Conservation (phyloP, 495 filamentous ascomycete genomes). For the Friedmanniomyces simplex region DNA sequence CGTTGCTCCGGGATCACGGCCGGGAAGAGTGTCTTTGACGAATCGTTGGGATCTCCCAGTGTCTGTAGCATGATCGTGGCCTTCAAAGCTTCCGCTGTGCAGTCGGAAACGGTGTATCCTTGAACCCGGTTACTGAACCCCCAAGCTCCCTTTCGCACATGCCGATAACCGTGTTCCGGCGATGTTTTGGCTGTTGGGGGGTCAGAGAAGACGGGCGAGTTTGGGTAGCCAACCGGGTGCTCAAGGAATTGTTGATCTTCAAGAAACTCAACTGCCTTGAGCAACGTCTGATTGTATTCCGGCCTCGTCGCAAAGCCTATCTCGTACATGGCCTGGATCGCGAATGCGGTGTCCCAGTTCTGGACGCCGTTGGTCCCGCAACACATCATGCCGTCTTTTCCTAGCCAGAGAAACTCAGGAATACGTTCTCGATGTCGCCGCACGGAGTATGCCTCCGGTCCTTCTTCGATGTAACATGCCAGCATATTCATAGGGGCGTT, state of each 20-base stretch:
- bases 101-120: conserved; percentile 92
- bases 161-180: conserved; percentile 69
- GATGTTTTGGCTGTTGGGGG: conserved; percentile 13
- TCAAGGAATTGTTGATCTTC: conserved; percentile 71
- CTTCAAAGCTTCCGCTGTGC: conserved; percentile 82
- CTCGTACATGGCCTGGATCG: conserved; percentile 70
- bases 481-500: conserved; percentile 82
- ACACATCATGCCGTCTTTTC: conserved; percentile 79
- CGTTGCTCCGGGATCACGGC: conserved; percentile 61
- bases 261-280: conserved; percentile 76
- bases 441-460: conserved; percentile 65
- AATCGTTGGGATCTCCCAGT: conserved; percentile 40
- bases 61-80: conserved; percentile 76
- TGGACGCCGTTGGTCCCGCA: conserved; percentile 97
- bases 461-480: conserved; percentile 72
- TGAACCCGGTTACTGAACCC: conserved; percentile 85
- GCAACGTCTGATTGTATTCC: conserved; percentile 73
- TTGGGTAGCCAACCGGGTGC: conserved; percentile 43
- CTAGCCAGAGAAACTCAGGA: conserved; percentile 86
- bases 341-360: conserved; percentile 88
- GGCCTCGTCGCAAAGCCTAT: conserved; percentile 68
- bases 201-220: conserved; percentile 57
- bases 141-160: conserved; percentile 88
- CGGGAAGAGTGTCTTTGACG: conserved; percentile 43
- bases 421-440: conserved; percentile 70